A percentile compares a stretch with the other conserved stretches of the same genome.
Conservation (phyloP, 345 rosid genomes). For the Rhodamnia rubescens region DNA sequence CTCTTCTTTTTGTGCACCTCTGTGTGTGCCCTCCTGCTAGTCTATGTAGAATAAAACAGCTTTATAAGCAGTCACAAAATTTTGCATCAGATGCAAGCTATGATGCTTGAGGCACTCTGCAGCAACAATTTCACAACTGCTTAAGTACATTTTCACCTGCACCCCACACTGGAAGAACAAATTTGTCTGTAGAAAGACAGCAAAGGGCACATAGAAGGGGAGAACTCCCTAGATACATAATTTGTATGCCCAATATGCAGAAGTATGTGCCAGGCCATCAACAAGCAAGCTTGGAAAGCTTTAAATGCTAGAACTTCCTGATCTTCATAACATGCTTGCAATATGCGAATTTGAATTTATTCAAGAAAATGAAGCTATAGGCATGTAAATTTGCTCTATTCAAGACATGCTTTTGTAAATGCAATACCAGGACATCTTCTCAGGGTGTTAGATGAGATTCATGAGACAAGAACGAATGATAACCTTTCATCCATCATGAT, state of each 20-base stretch:
- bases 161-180: neutral
- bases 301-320: neutral
- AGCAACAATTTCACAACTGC: neutral
- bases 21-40: neutral
- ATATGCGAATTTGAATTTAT: neutral
- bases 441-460: neutral
- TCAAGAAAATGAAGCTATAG: neutral
- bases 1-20: neutral
- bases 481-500: constrained; percentile 93
- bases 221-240: neutral
- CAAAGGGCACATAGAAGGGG: neutral
- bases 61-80: neutral
- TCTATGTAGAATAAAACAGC: neutral
- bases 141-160: neutral
- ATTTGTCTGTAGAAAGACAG: neutral
- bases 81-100: neutral
- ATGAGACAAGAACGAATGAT: neutral
- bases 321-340: neutral
- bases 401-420: neutral
- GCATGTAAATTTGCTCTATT: neutral
- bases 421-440: neutral
- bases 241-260: neutral
- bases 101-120: neutral
- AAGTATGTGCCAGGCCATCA: neutral
- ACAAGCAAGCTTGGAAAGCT: neutral